Conservation (phyloP, 2,329 filamentous ascomycete species). For the Emericellopsis cladophorae region DNA sequence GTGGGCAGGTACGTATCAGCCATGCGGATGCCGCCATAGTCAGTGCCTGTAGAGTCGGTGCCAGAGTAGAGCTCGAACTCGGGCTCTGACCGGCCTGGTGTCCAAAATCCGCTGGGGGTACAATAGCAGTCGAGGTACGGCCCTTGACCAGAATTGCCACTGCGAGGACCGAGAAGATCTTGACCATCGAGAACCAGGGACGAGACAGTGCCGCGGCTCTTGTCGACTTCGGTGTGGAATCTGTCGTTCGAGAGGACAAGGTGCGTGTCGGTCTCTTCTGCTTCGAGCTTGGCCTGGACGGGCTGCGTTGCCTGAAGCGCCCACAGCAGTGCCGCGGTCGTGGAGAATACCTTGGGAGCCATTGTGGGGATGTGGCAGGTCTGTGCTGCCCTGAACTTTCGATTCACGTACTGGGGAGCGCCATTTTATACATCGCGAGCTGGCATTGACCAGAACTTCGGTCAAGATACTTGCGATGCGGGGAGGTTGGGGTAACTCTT, state of each 20-base stretch:
- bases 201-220: conserved; percentile 21
- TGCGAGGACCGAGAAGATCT: conserved; percentile 34
- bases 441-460: no score
- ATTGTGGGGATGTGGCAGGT: no score
- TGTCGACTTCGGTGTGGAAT: conserved; percentile 21
- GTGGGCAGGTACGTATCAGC: conserved; percentile 44
- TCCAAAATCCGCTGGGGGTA: conserved; percentile 44
- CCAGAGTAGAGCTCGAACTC: conserved; percentile 31
- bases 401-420: no score
- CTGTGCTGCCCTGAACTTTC: no score
- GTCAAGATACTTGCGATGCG: no score
- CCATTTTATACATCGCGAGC: no score
- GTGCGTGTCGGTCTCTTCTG: conserved; percentile 18
- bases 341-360: no score
- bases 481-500: no score
- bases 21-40: conserved; percentile 47
- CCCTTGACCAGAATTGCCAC: conserved; percentile 28
- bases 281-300: conserved; percentile 14
- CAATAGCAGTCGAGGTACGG: conserved; percentile 55
- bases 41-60: conserved; percentile 30
- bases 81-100: conserved; percentile 35
- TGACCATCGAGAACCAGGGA: conserved; percentile 21
- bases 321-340: conserved; percentile 7
- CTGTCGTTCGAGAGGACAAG: conserved; percentile 24
- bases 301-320: conserved; percentile 7